These are phyloP conservation scores for Schwanniomyces yamadae DNA, from an alignment of 805 yeast genomes.

Conservation along the genomic window DNA sequence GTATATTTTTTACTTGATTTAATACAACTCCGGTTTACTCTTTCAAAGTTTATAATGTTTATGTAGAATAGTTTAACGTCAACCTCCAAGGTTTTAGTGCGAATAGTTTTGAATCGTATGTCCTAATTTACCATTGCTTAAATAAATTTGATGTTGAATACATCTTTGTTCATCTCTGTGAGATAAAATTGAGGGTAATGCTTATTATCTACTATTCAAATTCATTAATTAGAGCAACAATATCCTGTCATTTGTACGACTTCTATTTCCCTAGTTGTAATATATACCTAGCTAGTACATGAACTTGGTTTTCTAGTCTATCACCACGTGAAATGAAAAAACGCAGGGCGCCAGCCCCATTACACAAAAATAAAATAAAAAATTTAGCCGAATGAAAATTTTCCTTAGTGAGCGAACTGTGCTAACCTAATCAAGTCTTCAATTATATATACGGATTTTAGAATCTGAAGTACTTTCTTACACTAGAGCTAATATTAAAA, in stretches of 20 bases:
- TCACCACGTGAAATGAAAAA: neutral
- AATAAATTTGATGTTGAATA: too few species aligned
- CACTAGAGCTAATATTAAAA: slow-evolving; percentile 13
- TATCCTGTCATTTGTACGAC: too few species aligned
- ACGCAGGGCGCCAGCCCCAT: slow-evolving; percentile 3
- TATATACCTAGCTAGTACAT: too few species aligned
- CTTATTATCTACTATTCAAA: too few species aligned
- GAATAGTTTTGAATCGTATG: too few species aligned
- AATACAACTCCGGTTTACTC: slow-evolving; percentile 1
- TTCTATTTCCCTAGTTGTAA: too few species aligned
- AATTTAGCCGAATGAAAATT: slow-evolving; percentile 6
- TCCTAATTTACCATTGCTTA: too few species aligned
- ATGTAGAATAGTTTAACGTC: slow-evolving; percentile 4
- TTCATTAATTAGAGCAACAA: too few species aligned
- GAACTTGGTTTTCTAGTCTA: too few species aligned
- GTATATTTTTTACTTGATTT: neutral
- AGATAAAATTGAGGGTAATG: too few species aligned
- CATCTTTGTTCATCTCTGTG: too few species aligned
- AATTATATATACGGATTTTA: slow-evolving; percentile 6
- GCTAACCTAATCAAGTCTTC: slow-evolving; percentile 2
- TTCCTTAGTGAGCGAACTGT: slow-evolving; percentile 4
- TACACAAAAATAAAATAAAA: neutral
- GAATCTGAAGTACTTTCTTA: slow-evolving; percentile 1
- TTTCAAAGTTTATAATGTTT: neutral
- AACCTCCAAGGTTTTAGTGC: too few species aligned